These are phyloP conservation scores for Tanozyma kutaoensis DNA, from an alignment of 805 yeast genomes.

Conservation along the genomic window DNA sequence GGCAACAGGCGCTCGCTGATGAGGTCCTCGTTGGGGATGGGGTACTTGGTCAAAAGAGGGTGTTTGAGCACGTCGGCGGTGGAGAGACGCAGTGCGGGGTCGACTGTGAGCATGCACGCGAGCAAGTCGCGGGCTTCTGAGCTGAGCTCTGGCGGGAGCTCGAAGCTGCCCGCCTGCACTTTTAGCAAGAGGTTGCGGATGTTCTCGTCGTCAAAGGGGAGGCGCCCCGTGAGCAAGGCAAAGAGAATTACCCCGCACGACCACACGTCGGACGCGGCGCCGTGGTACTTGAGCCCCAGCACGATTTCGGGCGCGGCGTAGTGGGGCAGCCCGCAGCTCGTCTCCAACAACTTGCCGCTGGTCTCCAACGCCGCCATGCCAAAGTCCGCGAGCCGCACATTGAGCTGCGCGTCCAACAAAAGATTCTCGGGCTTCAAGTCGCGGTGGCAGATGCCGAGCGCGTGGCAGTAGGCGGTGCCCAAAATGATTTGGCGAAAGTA, in stretches of 20 bases:
- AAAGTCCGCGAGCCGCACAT: constrained; percentile 72
- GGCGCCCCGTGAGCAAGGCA: constrained; percentile 67
- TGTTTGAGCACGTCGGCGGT: constrained; percentile 54
- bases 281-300: constrained; percentile 65
- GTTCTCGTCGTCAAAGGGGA: constrained; percentile 77
- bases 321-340: constrained; percentile 82
- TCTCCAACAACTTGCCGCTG: constrained; percentile 56
- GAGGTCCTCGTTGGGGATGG: constrained; percentile 31
- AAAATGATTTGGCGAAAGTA: constrained; percentile 66
- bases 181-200: constrained; percentile 57
- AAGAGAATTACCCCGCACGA: constrained; percentile 76
- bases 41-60: constrained; percentile 40
- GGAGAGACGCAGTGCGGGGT: constrained; percentile 59
- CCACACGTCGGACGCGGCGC: constrained; percentile 81
- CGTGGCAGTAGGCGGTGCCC: constrained; percentile 75
- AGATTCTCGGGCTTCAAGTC: constrained; percentile 77
- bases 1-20: constrained; percentile 35
- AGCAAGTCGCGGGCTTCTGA: constrained; percentile 57
- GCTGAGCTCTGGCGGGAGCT: constrained; percentile 55
- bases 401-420: constrained; percentile 49
- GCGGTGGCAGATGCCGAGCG: constrained; percentile 68
- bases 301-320: constrained; percentile 85
- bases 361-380: constrained; percentile 84
- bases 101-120: constrained; percentile 49
- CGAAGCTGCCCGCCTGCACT: constrained; percentile 65